Evolutionary conservation across 2,329 filamentous ascomycete species (phyloP).

Genomic region (Lasiodiplodia theobromae): DNA sequence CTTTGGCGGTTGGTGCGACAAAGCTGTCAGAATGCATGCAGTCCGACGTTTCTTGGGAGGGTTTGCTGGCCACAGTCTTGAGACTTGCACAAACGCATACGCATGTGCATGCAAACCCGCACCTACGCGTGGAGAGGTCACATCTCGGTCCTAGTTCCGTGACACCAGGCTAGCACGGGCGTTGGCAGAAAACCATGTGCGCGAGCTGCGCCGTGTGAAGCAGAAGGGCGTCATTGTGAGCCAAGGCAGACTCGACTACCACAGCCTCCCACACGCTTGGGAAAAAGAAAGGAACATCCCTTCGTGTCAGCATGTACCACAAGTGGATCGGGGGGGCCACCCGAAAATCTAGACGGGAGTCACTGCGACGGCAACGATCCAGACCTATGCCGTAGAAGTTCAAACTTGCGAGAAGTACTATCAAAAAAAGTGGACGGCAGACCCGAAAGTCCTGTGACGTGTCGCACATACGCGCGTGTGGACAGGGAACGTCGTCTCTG

Average conservation of each 20-base stretch:
- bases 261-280: not conserved
- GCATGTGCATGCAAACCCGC: not conserved
- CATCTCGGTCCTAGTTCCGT: not conserved
- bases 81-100: not conserved
- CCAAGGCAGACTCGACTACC: not conserved
- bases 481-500: not conserved
- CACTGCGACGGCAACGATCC: not conserved
- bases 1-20: not conserved
- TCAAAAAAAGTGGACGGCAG: not conserved
- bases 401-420: not conserved
- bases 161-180: not conserved
- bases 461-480: not conserved
- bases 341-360: not conserved
- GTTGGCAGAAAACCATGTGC: not conserved
- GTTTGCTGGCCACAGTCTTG: not conserved
- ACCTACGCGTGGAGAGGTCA: not conserved
- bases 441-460: not conserved
- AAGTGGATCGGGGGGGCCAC: not conserved
- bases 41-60: not conserved
- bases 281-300: not conserved
- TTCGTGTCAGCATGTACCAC: not conserved
- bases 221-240: not conserved
- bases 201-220: not conserved
- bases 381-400: not conserved
- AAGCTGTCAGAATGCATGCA: not conserved